phyloP scores from a whole-genome alignment of 345 rosid genomes.

The Dipteronia dyeriana region DNA sequence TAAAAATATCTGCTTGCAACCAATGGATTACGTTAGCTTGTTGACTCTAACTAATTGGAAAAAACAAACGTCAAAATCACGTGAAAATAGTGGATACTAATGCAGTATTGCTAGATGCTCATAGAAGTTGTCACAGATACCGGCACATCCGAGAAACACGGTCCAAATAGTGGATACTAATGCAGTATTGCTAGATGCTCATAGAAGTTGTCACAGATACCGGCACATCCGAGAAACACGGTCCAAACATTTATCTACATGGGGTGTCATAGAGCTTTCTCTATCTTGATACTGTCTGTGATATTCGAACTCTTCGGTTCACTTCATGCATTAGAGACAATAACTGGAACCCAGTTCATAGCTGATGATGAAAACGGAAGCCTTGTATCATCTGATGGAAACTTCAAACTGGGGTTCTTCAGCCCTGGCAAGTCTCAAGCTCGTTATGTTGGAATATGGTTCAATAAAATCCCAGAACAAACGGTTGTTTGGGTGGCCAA shows the following conservation, averaged over 20 bases:
- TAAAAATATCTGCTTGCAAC: no score
- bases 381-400: slow-evolving; percentile 14
- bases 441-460: slow-evolving; percentile 35
- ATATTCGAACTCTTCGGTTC: not conserved
- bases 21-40: no score
- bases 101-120: no score
- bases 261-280: not conserved
- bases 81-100: no score
- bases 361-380: slow-evolving; percentile 19
- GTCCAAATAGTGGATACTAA: not conserved
- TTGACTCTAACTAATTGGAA: no score
- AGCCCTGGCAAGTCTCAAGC: slow-evolving; percentile 17
- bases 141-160: not conserved
- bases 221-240: no score
- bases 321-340: slow-evolving; percentile 1
- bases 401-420: slow-evolving; percentile 33
- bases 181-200: no score
- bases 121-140: not conserved
- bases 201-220: no score
- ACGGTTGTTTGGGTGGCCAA: slow-evolving; percentile 38
- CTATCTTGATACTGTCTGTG: not conserved
- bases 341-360: slow-evolving; percentile 4
- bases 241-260: not conserved
- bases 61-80: no score
- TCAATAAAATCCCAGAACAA: slow-evolving; percentile 9